These are phyloP conservation scores for Camptophora hylomeconis DNA, from an alignment of 2,329 filamentous ascomycete genomes.

Conservation along the genomic window DNA sequence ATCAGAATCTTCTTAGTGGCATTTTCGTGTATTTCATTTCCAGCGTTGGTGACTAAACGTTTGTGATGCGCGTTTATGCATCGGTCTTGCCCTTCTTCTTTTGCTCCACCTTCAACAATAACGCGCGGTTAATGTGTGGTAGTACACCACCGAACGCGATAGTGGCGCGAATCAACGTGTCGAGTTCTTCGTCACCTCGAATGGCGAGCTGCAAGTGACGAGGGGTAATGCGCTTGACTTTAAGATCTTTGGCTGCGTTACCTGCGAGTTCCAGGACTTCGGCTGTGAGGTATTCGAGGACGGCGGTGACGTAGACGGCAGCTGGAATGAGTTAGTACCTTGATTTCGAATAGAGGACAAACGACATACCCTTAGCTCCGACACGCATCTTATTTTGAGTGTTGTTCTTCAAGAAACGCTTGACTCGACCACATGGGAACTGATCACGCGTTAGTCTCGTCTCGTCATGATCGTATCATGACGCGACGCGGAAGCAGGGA, in stretches of 20 bases:
- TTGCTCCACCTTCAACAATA: slow-evolving; percentile 91
- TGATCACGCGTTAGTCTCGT: slow-evolving; percentile 29
- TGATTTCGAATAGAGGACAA: slow-evolving; percentile 1
- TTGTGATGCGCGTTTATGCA: too few species aligned
- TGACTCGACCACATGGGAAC: slow-evolving; percentile 99
- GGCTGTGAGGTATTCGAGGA: slow-evolving; percentile 94
- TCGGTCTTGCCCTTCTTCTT: slow-evolving; percentile 72
- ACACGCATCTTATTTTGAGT: slow-evolving; percentile 99
- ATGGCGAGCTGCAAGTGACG: slow-evolving; percentile 97
- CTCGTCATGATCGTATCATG: too few species aligned
- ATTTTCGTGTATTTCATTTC: too few species aligned
- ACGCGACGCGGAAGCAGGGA: too few species aligned
- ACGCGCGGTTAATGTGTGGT: slow-evolving; percentile 94
- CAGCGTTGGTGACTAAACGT: too few species aligned
- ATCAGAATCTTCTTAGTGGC: too few species aligned
- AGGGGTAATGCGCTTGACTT: slow-evolving; percentile 98
- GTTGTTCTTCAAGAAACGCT: slow-evolving; percentile 98
- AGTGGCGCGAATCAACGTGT: slow-evolving; percentile 91
- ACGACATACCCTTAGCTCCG: slow-evolving; percentile 60
- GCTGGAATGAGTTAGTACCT: slow-evolving; percentile 34
- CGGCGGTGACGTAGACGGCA: slow-evolving; percentile 93
- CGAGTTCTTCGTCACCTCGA: slow-evolving; percentile 93
- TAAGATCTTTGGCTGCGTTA: slow-evolving; percentile 98
- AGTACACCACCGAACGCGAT: slow-evolving; percentile 98
- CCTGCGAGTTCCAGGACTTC: slow-evolving; percentile 96